Evolutionary conservation across 768 basidiomycete genomes (phyloP).

Genomic region (Psilocybe cyanescens): DNA sequence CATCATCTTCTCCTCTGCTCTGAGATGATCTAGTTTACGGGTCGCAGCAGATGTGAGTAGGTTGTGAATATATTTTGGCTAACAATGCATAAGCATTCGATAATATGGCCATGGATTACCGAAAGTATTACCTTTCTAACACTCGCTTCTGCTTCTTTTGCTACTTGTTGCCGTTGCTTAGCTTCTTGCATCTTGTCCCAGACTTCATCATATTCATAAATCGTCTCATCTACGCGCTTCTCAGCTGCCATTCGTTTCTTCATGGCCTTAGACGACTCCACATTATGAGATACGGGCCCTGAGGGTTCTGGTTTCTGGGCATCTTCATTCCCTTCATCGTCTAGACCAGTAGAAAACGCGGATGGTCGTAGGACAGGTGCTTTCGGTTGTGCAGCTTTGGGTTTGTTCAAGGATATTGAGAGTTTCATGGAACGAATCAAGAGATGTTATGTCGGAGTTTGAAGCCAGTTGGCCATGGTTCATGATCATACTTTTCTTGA

Average conservation of each 20-base stretch:
- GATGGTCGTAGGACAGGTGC: conserved; percentile 60
- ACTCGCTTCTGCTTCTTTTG: conserved; percentile 74
- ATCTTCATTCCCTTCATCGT: conserved; percentile 59
- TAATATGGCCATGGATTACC: not conserved
- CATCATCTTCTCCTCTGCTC: conserved; percentile 98
- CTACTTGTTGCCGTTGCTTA: conserved; percentile 72
- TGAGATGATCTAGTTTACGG: conserved; percentile 82
- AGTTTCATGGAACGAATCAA: conserved; percentile 69
- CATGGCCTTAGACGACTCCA: conserved; percentile 62
- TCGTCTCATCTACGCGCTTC: conserved; percentile 75
- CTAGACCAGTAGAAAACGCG: conserved; percentile 65
- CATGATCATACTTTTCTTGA: too few species aligned
- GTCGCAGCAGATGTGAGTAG: conserved; percentile 85
- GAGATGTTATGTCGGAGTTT: conserved; percentile 35
- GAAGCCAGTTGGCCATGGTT: conserved; percentile 15
- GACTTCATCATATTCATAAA: conserved; percentile 95
- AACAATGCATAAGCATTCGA: conserved; percentile 5
- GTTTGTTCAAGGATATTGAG: conserved; percentile 81
- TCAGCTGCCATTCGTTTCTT: conserved; percentile 81
- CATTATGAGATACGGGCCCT: conserved; percentile 64
- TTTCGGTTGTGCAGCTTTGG: conserved; percentile 51
- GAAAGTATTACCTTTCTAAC: conserved; percentile 69
- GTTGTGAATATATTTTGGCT: conserved; percentile 94
- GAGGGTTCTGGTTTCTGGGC: conserved; percentile 47
- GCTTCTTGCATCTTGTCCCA: conserved; percentile 95